Evolutionary conservation across 768 basidiomycete genomes (phyloP).

Genomic region (Termitomyces sp.): DNA sequence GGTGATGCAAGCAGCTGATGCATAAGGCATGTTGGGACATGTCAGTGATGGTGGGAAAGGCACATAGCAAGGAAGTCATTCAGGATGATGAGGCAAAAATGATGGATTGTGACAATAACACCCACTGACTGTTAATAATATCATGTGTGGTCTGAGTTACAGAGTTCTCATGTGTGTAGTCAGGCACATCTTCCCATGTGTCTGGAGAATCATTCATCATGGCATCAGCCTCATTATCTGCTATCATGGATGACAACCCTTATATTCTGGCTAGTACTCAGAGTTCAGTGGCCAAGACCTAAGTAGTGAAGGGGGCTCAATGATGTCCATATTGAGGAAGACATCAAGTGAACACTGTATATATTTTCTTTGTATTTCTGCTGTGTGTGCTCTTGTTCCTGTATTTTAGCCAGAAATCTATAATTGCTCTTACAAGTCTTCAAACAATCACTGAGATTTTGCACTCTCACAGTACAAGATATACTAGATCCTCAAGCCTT

Average conservation of each 20-base stretch:
- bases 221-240: too few relatives aligned
- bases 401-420: background rate
- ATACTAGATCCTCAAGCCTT: background rate
- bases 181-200: background rate
- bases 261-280: background rate
- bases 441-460: background rate
- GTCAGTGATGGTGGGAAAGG: too few relatives aligned
- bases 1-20: too few relatives aligned
- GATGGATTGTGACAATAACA: too few relatives aligned
- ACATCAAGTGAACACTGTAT: background rate
- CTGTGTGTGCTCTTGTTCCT: background rate
- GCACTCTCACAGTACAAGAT: background rate
- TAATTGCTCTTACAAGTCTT: background rate
- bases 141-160: background rate
- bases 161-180: background rate
- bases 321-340: background rate
- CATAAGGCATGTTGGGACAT: too few relatives aligned
- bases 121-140: background rate
- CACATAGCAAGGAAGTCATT: too few relatives aligned
- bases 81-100: too few relatives aligned
- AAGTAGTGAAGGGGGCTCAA: background rate
- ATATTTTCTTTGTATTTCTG: too few relatives aligned
- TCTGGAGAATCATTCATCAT: background rate
- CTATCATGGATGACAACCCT: background rate
- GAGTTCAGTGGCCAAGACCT: background rate